Evolutionary conservation across 495 filamentous ascomycete species (phyloP).

Genomic region (Hamigera avellanea): DNA sequence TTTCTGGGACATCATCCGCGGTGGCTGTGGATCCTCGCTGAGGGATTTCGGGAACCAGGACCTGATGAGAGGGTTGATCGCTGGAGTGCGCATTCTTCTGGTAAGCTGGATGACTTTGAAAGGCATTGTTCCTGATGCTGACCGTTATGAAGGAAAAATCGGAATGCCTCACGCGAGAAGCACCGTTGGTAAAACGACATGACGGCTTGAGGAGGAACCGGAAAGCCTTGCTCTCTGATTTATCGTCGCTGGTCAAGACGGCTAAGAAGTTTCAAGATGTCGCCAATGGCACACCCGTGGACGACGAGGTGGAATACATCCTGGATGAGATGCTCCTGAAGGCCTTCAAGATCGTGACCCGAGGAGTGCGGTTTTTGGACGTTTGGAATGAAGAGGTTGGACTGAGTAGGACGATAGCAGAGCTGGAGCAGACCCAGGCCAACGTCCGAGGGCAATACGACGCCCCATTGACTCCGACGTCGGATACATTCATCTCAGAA

Average conservation of each 20-base stretch:
- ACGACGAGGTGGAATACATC: conserved; percentile 58
- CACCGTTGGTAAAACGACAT: conserved; percentile 56
- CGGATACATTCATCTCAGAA: conserved; percentile 35
- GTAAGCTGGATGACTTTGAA: conserved; percentile 38
- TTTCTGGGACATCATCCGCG: conserved; percentile 86
- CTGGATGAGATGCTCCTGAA: conserved; percentile 88
- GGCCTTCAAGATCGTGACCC: conserved; percentile 87
- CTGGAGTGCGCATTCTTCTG: conserved; percentile 79
- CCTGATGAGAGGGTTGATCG: conserved; percentile 84
- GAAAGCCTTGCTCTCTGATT: conserved; percentile 77
- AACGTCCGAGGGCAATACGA: conserved; percentile 18
- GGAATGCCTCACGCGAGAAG: conserved; percentile 75
- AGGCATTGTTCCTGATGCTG: conserved; percentile 3
- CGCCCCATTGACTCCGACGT: conserved; percentile 62
- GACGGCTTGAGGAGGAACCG: conserved; percentile 69
- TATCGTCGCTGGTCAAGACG: conserved; percentile 78
- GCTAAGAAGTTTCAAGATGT: conserved; percentile 71
- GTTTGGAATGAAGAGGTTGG: conserved; percentile 67
- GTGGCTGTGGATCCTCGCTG: conserved; percentile 48
- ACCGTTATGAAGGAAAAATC: conserved; percentile 58
- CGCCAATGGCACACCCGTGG: conserved; percentile 31
- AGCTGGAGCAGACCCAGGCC: conserved; percentile 35
- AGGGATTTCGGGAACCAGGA: conserved; percentile 75
- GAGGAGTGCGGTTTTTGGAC: conserved; percentile 87
- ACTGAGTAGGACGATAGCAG: conserved; percentile 49